Evolutionary conservation across 2,329 filamentous ascomycete species (phyloP), one percentile per base, ranked within the genome.

Genomic region (Albophoma yamanashiensis): DNA sequence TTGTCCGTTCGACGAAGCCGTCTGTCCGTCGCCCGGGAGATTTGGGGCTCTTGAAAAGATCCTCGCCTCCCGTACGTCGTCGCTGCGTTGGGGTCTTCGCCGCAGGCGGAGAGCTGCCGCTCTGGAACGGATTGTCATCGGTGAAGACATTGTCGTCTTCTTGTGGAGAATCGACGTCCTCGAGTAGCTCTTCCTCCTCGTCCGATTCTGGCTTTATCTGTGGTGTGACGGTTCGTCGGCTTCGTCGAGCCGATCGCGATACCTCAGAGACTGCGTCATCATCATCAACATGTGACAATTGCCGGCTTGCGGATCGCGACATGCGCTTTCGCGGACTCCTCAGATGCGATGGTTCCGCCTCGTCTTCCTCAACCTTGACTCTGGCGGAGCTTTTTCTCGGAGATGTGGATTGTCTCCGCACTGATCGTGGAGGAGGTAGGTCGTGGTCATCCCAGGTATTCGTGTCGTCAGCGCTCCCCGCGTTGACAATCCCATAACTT

Each of bases 121-220:
- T 90, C 72, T 97, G 93, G 70, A 97, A 97, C 0, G 93, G 92
- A 68, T 97, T 97, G 59, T 97, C 91, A 66, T 87, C 83, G 1
- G 89, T 91, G 73, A 97, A 97, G 39, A 89, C 87, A 67, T 81
- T 88, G 40, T 66, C 64, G 5, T 64, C 64, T 20, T 62, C 60
- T 5, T 57, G 45, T 17, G 53, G 57, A 2, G 27, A n/a, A 6
- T 58, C 40, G 5, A 94, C 52, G 14, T 62, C 57, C 14, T 62
- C 40, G 22, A 53, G 22, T 9, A 63, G 47, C 34, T 69, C 66
- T 17, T 73, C 73, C 53, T 78, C 78, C 11, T 79, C 76, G 58
- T 83, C 76, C 8, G 77, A 73, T 57, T 89, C 85, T 1, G 72
- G 66, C 68, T 85, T 85, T 52, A 83, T 73, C 60, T 77, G 76